These are phyloP conservation scores for Termitomyces heimii DNA, from an alignment of 768 basidiomycete species.

Conservation along the genomic window DNA sequence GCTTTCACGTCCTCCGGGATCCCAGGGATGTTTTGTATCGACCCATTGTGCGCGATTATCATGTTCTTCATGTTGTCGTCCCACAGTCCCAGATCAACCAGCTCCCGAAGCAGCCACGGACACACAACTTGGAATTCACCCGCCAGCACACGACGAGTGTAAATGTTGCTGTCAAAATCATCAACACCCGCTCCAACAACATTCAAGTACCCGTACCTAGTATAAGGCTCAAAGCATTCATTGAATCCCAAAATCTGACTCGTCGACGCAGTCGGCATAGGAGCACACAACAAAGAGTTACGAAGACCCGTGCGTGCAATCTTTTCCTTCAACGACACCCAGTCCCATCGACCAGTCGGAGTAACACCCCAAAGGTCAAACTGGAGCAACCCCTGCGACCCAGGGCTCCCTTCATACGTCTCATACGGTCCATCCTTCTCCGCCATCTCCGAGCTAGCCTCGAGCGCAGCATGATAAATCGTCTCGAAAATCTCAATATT, in stretches of 20 bases:
- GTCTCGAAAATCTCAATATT: constrained; percentile 98
- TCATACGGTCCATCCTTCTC: constrained; percentile 77
- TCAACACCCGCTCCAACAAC: constrained; percentile 3
- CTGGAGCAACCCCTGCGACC: constrained; percentile 80
- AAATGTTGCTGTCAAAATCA: constrained; percentile 76
- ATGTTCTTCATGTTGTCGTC: constrained; percentile 99
- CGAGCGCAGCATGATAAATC: constrained; percentile 92
- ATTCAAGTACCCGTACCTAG: constrained; percentile 47
- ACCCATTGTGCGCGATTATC: constrained; percentile 95
- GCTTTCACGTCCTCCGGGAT: constrained; percentile 92
- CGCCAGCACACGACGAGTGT: constrained; percentile 97
- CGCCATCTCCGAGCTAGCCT: constrained; percentile 87
- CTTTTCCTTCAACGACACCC: constrained; percentile 81
- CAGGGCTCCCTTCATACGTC: constrained; percentile 89
- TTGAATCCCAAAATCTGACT: constrained; percentile 98
- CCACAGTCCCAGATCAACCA: constrained; percentile 94
- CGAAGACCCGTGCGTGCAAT: constrained; percentile 76
- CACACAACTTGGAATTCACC: constrained; percentile 99
- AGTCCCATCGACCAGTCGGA: constrained; percentile 91
- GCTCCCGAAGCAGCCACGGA: constrained; percentile 97
- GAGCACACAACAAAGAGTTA: constrained; percentile 87
- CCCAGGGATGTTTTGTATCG: constrained; percentile 77
- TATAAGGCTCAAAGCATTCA: constrained; percentile 99
- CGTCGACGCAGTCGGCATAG: constrained; percentile 99
- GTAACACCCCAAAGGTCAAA: constrained; percentile 95